A percentile compares a stretch with the other conserved stretches of the same genome.
Evolutionary conservation across 345 rosid genomes (phyloP).

Genomic region (Boechera stricta): DNA sequence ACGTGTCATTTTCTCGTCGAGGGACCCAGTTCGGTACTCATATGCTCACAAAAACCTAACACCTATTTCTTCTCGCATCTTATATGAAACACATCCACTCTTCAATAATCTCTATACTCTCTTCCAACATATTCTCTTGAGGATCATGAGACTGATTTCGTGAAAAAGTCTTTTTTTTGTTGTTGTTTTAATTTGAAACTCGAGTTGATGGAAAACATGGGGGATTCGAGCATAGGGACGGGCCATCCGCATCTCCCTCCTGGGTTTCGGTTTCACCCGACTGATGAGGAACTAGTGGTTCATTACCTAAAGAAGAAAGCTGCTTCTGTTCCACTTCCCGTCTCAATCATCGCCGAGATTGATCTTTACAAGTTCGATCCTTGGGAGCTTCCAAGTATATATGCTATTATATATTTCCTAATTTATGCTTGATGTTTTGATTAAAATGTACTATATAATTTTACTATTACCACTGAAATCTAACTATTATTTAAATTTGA

Average conservation of each 20-base stretch:
- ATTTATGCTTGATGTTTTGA: neutral
- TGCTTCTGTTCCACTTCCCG: constrained; percentile 66
- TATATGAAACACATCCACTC: constrained; percentile 38
- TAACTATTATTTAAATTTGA: neutral
- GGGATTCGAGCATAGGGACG: constrained; percentile 37
- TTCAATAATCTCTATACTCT: constrained; percentile 10
- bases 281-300: constrained; percentile 73
- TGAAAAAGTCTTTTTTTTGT: neutral
- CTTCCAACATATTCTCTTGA: constrained; percentile 16
- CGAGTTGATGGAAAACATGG: constrained; percentile 40
- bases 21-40: constrained; percentile 46
- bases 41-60: constrained; percentile 43
- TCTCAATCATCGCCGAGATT: constrained; percentile 72
- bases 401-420: neutral
- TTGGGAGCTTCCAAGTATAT: constrained; percentile 73
- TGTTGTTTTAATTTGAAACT: no score
- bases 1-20: constrained; percentile 40
- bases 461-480: neutral
- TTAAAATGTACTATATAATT: constrained; percentile 2
- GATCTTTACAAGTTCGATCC: constrained; percentile 82
- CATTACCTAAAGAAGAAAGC: constrained; percentile 74
- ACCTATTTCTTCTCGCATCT: constrained; percentile 42
- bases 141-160: constrained; percentile 8
- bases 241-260: constrained; percentile 55
- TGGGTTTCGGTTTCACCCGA: constrained; percentile 71